Conservation (phyloP, 192 early-diverging fungal species). For the Obelidium mucronatum region DNA sequence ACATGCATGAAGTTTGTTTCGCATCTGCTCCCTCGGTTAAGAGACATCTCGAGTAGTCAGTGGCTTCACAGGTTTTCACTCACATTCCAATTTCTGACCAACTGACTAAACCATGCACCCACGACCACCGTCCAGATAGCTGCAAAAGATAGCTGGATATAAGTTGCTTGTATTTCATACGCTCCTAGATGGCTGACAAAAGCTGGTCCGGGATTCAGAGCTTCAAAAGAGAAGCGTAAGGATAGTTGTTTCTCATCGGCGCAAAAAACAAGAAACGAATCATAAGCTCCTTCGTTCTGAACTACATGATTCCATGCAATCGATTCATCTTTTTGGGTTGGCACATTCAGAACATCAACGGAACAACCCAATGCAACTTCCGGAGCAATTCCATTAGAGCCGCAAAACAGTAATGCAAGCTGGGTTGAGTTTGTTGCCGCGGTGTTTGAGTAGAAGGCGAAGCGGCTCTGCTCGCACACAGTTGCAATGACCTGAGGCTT, state of each 20-base stretch:
- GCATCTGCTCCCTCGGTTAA: not conserved
- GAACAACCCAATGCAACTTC: not conserved
- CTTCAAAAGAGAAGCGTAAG: not conserved
- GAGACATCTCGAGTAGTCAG: not conserved
- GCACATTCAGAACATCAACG: not conserved
- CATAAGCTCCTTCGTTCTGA: not conserved
- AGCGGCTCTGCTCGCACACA: constrained; percentile 2
- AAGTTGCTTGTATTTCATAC: constrained; percentile 11
- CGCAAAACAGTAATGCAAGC: not conserved
- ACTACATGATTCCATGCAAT: not conserved
- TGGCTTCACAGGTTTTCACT: not conserved
- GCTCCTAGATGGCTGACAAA: not conserved
- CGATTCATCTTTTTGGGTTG: not conserved
- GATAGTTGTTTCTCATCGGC: too few relatives aligned
- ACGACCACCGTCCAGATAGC: not conserved
- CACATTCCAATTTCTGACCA: not conserved
- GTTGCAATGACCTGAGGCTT: not conserved
- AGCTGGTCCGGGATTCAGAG: not conserved
- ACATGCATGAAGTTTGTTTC: constrained; percentile 3
- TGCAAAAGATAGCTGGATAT: not conserved
- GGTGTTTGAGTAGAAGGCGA: constrained; percentile 3
- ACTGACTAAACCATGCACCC: not conserved
- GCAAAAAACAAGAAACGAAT: constrained; percentile 5
- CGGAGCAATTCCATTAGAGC: not conserved
- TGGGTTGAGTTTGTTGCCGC: not conserved